Conservation (phyloP, 75 land plant genomes). For the Pinus tabuliformis region DNA sequence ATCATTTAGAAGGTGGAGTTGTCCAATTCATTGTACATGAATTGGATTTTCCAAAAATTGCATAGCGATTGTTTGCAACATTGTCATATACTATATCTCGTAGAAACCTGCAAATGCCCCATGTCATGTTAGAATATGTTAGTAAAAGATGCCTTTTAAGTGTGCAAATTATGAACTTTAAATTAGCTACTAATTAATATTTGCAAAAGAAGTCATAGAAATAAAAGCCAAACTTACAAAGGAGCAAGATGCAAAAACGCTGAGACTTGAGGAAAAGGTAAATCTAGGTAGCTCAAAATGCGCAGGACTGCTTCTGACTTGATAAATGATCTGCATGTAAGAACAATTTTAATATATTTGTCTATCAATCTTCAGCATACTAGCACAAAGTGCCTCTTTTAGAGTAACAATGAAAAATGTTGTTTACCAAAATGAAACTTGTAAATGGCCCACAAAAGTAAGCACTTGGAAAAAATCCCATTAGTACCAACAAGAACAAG, state of each 20-base stretch:
- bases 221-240: slow-evolving; percentile 50
- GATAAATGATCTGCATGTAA: slow-evolving; percentile 61
- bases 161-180: neutral
- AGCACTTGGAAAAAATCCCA: too few species aligned
- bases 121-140: slow-evolving; percentile 5
- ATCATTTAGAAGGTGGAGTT: neutral
- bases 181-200: neutral
- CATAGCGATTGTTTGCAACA: slow-evolving; percentile 83
- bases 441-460: too few species aligned
- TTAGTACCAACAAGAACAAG: too few species aligned
- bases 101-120: slow-evolving; percentile 51
- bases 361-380: too few species aligned
- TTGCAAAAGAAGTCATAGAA: neutral
- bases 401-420: too few species aligned
- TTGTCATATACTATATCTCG: slow-evolving; percentile 78
- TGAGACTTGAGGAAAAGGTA: slow-evolving; percentile 76
- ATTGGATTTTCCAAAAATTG: slow-evolving; percentile 67
- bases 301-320: slow-evolving; percentile 91
- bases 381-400: too few species aligned
- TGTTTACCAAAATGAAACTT: too few species aligned
- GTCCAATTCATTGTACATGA: slow-evolving; percentile 35
- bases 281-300: slow-evolving; percentile 63
- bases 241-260: slow-evolving; percentile 58
- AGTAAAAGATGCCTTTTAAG: neutral
- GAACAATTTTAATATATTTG: neutral